Evolutionary conservation across 1,284 basidiomycete species (phyloP).

Genomic region (Phylloboletellus chloephorus): DNA sequence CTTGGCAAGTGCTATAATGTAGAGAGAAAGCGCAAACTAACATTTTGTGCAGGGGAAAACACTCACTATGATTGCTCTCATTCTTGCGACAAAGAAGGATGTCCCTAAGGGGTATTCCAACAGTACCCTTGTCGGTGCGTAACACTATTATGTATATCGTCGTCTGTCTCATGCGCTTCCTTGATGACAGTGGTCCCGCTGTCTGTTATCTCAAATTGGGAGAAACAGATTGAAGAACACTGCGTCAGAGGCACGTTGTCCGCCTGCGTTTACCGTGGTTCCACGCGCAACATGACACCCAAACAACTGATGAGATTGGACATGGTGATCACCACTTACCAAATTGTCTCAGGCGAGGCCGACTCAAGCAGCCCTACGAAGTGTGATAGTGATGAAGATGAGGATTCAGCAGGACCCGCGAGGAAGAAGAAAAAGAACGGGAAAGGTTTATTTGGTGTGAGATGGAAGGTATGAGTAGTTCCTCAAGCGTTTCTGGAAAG

Average conservation of each 20-base stretch:
- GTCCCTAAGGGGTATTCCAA: slow-evolving; percentile 51
- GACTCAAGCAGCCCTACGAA: slow-evolving; percentile 15
- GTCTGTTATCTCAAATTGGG: slow-evolving; percentile 88
- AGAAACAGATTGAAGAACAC: slow-evolving; percentile 81
- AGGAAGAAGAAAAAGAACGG: slow-evolving; percentile 56
- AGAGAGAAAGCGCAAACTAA: slow-evolving; percentile 6
- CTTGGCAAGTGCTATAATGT: slow-evolving; percentile 31
- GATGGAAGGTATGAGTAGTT: slow-evolving; percentile 64
- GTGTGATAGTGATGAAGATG: slow-evolving; percentile 3
- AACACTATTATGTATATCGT: neutral
- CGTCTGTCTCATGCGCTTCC: slow-evolving; percentile 3
- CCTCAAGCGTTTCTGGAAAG: neutral
- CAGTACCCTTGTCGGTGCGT: slow-evolving; percentile 70
- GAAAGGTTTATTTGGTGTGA: slow-evolving; percentile 57
- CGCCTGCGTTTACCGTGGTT: slow-evolving; percentile 67
- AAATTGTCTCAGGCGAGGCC: slow-evolving; percentile 36
- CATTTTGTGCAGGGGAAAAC: slow-evolving; percentile 65
- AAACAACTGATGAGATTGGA: slow-evolving; percentile 65
- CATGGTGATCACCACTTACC: slow-evolving; percentile 88
- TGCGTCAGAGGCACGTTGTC: slow-evolving; percentile 53
- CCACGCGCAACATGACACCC: slow-evolving; percentile 55
- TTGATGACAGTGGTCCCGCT: slow-evolving; percentile 67
- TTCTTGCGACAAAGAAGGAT: slow-evolving; percentile 70
- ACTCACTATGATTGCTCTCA: slow-evolving; percentile 71
- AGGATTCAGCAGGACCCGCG: slow-evolving; percentile 22